Evolutionary conservation across 331 rosid species (phyloP).

Genomic region (Quercus phellos): DNA sequence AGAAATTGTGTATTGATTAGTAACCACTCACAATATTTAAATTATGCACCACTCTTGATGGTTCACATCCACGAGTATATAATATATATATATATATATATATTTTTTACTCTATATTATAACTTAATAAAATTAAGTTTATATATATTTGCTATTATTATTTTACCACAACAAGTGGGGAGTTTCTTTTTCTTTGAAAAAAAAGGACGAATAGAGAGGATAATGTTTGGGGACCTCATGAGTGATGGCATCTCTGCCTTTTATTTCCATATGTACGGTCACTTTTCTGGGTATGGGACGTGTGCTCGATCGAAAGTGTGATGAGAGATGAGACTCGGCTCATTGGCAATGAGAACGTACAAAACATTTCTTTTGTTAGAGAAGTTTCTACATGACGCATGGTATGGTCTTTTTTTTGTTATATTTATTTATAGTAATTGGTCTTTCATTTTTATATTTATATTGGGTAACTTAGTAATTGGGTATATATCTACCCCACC

Average conservation of each 20-base stretch:
- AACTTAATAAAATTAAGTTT: no score
- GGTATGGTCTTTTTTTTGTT: background rate
- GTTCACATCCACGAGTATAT: no score
- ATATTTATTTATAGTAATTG: background rate
- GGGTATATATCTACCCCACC: no score
- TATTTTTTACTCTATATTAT: no score
- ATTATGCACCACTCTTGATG: no score
- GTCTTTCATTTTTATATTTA: background rate
- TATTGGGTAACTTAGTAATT: no score
- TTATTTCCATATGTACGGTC: slow-evolving; percentile 20
- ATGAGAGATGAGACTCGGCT: background rate
- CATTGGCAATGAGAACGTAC: background rate
- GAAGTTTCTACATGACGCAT: background rate
- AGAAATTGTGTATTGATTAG: no score
- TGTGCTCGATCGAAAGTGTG: background rate
- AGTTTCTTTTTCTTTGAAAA: background rate
- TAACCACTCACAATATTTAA: no score
- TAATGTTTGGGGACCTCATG: slow-evolving; percentile 46
- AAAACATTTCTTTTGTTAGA: background rate
- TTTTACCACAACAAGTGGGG: background rate
- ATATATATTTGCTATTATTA: background rate
- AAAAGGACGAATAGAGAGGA: slow-evolving; percentile 4
- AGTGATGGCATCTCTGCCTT: slow-evolving; percentile 6
- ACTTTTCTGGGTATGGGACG: slow-evolving; percentile 5
- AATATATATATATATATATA: no score